Evolutionary conservation across 2,329 filamentous ascomycete species (phyloP).

Genomic region (Mycosphaerella sp.): DNA sequence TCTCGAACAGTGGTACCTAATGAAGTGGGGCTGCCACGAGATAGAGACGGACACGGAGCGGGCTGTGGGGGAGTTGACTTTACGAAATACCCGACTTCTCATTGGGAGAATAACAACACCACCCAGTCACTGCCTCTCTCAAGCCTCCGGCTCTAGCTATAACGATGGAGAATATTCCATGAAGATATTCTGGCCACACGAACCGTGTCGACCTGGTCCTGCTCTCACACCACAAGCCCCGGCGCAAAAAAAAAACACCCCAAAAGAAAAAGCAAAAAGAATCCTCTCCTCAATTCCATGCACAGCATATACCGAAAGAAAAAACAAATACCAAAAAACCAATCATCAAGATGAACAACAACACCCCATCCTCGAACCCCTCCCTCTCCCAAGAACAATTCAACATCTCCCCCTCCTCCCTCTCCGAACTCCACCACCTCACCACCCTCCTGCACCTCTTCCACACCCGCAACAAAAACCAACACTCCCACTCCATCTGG

Average conservation of each 20-base stretch:
- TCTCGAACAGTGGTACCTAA: background rate
- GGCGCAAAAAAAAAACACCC: slow-evolving; percentile 6
- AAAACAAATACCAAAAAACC: background rate
- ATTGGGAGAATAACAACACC: slow-evolving; percentile 4
- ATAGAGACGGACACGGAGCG: background rate
- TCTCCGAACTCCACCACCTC: slow-evolving; percentile 25
- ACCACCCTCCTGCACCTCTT: slow-evolving; percentile 61
- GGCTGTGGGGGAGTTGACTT: background rate
- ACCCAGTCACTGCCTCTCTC: background rate
- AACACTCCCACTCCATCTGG: slow-evolving; percentile 77
- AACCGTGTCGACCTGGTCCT: background rate
- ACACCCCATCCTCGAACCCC: background rate
- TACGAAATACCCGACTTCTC: background rate
- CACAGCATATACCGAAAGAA: background rate
- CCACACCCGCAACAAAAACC: slow-evolving; percentile 81
- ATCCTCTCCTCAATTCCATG: background rate
- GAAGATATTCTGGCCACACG: background rate
- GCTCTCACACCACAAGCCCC: background rate
- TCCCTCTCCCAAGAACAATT: slow-evolving; percentile 1
- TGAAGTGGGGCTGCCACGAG: background rate
- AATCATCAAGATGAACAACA: background rate
- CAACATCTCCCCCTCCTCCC: slow-evolving; percentile 3
- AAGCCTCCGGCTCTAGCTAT: background rate
- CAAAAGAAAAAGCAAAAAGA: no score
- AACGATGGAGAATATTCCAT: background rate